Evolutionary conservation across 1,139 yeast genomes (phyloP).

Genomic region (Starmera stellimalicola): DNA sequence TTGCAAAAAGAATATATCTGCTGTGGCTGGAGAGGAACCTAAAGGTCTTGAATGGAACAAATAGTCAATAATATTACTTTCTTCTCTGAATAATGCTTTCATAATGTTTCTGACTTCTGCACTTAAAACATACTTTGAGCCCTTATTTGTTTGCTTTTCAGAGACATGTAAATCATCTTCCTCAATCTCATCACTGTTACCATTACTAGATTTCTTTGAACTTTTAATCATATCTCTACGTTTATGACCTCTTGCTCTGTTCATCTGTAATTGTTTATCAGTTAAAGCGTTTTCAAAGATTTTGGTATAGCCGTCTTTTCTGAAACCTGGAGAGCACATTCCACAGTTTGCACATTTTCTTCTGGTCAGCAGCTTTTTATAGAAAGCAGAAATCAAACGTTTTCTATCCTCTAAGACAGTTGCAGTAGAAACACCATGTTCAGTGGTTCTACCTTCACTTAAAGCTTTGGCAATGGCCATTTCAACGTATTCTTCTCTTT

Average conservation of each 20-base stretch:
- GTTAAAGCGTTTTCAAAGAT: constrained; percentile 80
- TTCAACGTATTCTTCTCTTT: constrained; percentile 65
- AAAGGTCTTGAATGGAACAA: constrained; percentile 75
- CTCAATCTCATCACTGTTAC: constrained; percentile 16
- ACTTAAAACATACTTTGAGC: constrained; percentile 78
- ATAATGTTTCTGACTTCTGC: constrained; percentile 79
- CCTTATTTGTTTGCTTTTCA: constrained; percentile 23
- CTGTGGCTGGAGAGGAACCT: constrained; percentile 40
- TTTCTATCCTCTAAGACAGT: constrained; percentile 86
- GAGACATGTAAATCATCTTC: constrained; percentile 24
- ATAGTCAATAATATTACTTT: constrained; percentile 49
- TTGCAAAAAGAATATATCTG: constrained; percentile 89
- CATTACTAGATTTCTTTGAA: constrained; percentile 19
- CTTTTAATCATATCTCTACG: constrained; percentile 63
- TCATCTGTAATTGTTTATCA: constrained; percentile 73
- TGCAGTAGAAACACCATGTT: constrained; percentile 67
- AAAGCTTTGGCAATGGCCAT: constrained; percentile 65
- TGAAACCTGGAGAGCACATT: constrained; percentile 85
- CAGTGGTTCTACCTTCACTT: constrained; percentile 63
- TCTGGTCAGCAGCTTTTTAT: constrained; percentile 61
- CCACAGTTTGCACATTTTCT: constrained; percentile 94
- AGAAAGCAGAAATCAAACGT: constrained; percentile 61
- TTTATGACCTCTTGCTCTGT: constrained; percentile 69
- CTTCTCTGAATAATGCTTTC: constrained; percentile 65
- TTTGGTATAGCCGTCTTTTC: constrained; percentile 93